phyloP scores from a whole-genome alignment of 2,329 filamentous ascomycete genomes.

The Aotearoamyces nothofagi region DNA sequence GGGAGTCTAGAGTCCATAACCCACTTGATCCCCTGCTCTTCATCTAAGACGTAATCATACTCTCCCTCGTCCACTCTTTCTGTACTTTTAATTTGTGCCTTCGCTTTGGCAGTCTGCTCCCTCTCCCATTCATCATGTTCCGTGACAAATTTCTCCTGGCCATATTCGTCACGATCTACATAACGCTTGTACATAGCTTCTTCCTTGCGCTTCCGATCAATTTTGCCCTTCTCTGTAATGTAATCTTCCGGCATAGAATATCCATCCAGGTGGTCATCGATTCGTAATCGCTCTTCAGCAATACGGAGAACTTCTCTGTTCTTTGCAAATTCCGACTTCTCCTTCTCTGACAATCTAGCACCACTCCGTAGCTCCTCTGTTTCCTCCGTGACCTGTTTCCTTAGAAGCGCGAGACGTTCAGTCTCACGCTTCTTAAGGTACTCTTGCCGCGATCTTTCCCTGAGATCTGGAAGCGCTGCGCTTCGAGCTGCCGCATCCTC shows the following conservation, averaged over 20 bases:
- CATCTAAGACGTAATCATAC: conserved; percentile 89
- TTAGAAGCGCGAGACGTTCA: conserved; percentile 71
- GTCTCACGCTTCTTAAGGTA: conserved; percentile 88
- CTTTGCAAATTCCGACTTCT: conserved; percentile 77
- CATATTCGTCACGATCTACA: conserved; percentile 73
- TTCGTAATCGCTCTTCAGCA: conserved; percentile 69
- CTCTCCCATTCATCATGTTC: conserved; percentile 95
- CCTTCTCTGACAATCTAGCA: conserved; percentile 56
- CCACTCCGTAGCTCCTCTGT: conserved; percentile 66
- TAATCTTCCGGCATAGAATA: conserved; percentile 92
- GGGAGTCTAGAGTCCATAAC: conserved; percentile 58
- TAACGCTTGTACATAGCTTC: conserved; percentile 84
- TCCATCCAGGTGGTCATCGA: conserved; percentile 85
- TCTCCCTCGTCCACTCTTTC: conserved; percentile 67
- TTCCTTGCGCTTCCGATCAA: conserved; percentile 75
- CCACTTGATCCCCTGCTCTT: conserved; percentile 77
- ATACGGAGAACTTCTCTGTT: conserved; percentile 72
- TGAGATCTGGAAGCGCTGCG: conserved; percentile 64
- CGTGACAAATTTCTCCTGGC: conserved; percentile 77
- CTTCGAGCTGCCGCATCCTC: conserved; percentile 52
- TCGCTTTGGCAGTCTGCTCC: conserved; percentile 77
- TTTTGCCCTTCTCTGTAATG: conserved; percentile 83
- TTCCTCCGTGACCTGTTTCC: conserved; percentile 84
- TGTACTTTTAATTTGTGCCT: conserved; percentile 63
- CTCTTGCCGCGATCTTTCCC: conserved; percentile 74